phyloP scores from a whole-genome alignment of 805 yeast genomes.

The Candida ponderosae region DNA sequence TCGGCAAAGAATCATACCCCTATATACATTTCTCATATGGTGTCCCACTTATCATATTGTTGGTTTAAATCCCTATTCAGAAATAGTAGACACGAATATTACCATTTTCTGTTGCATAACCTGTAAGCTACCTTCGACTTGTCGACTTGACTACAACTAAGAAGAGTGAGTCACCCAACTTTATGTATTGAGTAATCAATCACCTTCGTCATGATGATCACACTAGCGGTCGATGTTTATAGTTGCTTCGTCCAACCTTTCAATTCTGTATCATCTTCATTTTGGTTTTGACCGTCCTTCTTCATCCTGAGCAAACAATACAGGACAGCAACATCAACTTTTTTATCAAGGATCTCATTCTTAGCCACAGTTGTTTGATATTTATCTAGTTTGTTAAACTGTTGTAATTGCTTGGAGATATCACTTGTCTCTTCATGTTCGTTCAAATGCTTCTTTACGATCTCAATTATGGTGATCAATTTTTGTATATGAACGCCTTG shows the following conservation, averaged over 20 bases:
- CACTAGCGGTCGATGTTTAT: neutral
- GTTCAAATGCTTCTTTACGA: conserved; percentile 10
- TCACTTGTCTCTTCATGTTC: neutral
- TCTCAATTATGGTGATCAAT: conserved; percentile 14
- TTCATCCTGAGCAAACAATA: conserved; percentile 10
- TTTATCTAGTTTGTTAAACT: conserved; percentile 16
- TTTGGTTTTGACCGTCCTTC: neutral
- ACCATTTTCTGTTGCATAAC: too few species aligned
- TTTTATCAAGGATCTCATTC: conserved; percentile 15
- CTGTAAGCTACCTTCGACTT: too few species aligned
- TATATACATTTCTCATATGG: too few species aligned
- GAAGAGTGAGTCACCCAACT: too few species aligned
- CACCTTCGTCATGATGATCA: too few species aligned
- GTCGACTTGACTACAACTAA: too few species aligned
- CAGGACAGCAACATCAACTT: conserved; percentile 12
- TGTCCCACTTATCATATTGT: too few species aligned
- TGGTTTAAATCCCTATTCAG: too few species aligned
- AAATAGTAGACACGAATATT: too few species aligned
- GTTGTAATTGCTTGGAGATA: conserved; percentile 5
- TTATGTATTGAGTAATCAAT: too few species aligned
- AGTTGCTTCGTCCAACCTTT: conserved; percentile 14
- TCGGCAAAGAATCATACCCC: too few species aligned
- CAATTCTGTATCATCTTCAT: conserved; percentile 3
- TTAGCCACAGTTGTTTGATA: conserved; percentile 8
- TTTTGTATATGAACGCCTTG: conserved; percentile 18